A percentile compares a stretch with the other conserved stretches of the same genome.
phyloP scores from a whole-genome alignment of 306 rosid species.

The Quillaja saponaria region DNA sequence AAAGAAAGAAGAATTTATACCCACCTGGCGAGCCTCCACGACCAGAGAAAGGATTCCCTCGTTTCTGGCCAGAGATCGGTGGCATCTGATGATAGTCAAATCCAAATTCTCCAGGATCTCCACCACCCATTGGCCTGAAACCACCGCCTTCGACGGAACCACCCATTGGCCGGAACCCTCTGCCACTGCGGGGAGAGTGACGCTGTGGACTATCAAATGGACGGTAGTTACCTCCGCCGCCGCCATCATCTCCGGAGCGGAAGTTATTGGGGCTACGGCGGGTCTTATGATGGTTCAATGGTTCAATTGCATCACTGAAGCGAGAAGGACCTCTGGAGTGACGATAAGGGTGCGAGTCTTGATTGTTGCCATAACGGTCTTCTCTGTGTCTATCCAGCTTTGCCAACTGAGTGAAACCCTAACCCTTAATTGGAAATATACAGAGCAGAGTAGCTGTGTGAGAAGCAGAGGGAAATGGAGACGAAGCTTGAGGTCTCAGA shows the following conservation, averaged over 20 bases:
- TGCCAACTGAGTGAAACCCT: slow-evolving; percentile 47
- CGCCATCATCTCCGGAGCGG: slow-evolving; percentile 37
- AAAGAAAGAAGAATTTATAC: not conserved
- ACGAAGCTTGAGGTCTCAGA: too few species aligned
- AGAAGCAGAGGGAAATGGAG: too few species aligned
- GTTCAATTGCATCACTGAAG: slow-evolving; percentile 73
- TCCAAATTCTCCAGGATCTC: slow-evolving; percentile 50
- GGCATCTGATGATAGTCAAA: slow-evolving; percentile 42
- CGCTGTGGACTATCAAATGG: slow-evolving; percentile 64
- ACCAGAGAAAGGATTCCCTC: slow-evolving; percentile 63
- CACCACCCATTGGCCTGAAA: slow-evolving; percentile 42
- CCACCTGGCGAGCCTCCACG: slow-evolving; percentile 78
- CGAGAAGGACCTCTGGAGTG: slow-evolving; percentile 61
- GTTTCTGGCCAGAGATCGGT: slow-evolving; percentile 71
- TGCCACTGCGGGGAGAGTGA: slow-evolving; percentile 50
- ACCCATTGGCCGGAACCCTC: slow-evolving; percentile 45
- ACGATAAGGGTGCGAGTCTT: slow-evolving; percentile 43
- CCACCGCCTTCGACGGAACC: slow-evolving; percentile 34
- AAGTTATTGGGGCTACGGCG: slow-evolving; percentile 55
- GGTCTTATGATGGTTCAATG: slow-evolving; percentile 34
- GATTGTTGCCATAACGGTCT: slow-evolving; percentile 63
- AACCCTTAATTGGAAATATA: too few species aligned
- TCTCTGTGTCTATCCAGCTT: slow-evolving; percentile 95
- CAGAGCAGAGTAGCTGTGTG: too few species aligned
- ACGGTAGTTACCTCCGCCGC: slow-evolving; percentile 30